These are phyloP conservation scores for Neckera pumila DNA, from an alignment of 225 moss, liverwort and hornwort genomes.

Conservation along the genomic window DNA sequence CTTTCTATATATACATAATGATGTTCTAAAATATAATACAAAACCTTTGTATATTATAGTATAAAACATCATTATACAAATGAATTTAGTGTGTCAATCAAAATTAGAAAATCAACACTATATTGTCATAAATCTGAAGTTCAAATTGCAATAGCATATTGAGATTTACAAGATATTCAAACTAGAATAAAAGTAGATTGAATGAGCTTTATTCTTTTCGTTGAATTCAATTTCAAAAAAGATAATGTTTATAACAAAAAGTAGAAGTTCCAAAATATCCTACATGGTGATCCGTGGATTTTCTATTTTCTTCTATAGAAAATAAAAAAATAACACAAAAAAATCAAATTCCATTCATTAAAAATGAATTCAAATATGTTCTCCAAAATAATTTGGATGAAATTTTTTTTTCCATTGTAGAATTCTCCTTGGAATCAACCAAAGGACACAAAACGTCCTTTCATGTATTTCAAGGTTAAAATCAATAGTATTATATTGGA, in stretches of 20 bases:
- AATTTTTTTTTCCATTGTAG: neutral
- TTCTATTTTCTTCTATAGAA: neutral
- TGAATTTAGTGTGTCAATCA: accelerated
- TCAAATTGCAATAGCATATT: neutral
- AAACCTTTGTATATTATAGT: neutral
- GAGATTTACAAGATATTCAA: neutral
- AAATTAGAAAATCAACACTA: neutral
- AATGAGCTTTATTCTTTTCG: neutral
- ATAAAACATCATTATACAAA: neutral
- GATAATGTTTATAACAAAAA: neutral
- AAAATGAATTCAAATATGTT: neutral
- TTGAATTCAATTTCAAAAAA: neutral
- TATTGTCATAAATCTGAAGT: too few species aligned
- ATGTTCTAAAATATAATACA: neutral
- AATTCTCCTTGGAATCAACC: neutral
- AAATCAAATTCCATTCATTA: accelerated
- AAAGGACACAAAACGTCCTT: neutral
- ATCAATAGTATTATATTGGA: neutral
- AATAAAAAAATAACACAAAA: neutral
- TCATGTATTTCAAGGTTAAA: neutral
- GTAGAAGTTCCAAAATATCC: accelerated
- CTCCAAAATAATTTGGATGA: neutral
- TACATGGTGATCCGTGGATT: neutral
- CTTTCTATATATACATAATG: neutral
- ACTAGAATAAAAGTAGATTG: accelerated